Conservation (phyloP, 2,329 filamentous ascomycete species). For the Paecilomyces fulvus region DNA sequence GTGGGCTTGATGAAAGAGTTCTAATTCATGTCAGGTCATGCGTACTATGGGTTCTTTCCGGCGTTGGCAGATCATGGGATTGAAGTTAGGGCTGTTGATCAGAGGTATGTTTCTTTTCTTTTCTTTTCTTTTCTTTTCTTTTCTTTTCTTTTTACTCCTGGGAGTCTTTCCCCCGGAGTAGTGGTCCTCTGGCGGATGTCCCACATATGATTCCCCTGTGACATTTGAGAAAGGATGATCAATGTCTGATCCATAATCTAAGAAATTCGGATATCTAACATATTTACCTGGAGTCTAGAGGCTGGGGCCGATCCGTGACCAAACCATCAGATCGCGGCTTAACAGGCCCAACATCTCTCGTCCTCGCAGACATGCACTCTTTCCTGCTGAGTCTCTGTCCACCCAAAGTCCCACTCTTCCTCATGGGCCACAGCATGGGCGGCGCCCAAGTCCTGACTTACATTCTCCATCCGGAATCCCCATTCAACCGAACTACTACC, state of each 20-base stretch:
- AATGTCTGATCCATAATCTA: background rate
- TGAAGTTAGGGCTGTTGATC: slow-evolving; percentile 69
- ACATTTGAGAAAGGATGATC: background rate
- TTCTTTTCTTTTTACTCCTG: background rate
- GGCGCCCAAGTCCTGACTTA: slow-evolving; percentile 67
- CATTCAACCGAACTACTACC: slow-evolving; percentile 21
- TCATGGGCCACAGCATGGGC: slow-evolving; percentile 89
- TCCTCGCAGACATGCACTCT: slow-evolving; percentile 69
- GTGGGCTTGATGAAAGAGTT: background rate
- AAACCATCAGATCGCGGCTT: slow-evolving; percentile 56
- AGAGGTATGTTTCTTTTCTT: slow-evolving; percentile 43
- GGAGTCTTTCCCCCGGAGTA: background rate
- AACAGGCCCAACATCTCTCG: slow-evolving; percentile 63
- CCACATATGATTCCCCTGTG: background rate
- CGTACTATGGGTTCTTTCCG: slow-evolving; percentile 68
- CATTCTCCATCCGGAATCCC: slow-evolving; percentile 26
- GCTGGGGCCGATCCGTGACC: slow-evolving; percentile 71
- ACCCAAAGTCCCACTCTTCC: slow-evolving; percentile 51
- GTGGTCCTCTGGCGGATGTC: background rate
- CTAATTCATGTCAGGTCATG: slow-evolving; percentile 44
- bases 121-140: background rate
- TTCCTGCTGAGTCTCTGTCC: slow-evolving; percentile 58
- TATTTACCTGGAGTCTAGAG: slow-evolving; percentile 30
- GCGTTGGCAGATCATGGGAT: slow-evolving; percentile 63
- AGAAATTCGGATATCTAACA: background rate